Conservation (phyloP, 768 basidiomycete species). For the Dacryopinax primogenitus region DNA sequence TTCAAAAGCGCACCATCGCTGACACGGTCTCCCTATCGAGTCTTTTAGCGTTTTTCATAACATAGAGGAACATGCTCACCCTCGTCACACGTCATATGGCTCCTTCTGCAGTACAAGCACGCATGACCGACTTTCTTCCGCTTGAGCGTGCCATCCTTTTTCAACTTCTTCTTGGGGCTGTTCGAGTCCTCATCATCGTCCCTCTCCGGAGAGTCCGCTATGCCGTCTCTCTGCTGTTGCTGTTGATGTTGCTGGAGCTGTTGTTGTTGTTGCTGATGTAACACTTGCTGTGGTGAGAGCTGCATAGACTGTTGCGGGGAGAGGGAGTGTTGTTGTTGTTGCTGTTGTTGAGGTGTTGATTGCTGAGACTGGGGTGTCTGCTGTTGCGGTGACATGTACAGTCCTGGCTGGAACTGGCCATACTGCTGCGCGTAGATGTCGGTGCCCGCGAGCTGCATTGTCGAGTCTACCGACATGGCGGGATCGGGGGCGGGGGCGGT, state of each 20-base stretch:
- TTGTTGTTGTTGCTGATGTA: background rate
- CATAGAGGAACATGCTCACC: constrained; percentile 26
- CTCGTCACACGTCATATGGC: constrained; percentile 77
- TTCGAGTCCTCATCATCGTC: background rate
- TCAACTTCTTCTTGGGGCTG: background rate
- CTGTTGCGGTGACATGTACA: background rate
- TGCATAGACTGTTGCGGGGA: background rate
- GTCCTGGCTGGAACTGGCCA: background rate
- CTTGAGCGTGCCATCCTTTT: constrained; percentile 29
- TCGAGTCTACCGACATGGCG: constrained; percentile 2
- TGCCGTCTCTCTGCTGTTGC: background rate
- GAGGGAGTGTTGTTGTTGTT: background rate
- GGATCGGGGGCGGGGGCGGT: background rate
- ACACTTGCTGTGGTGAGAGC: background rate
- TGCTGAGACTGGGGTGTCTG: background rate
- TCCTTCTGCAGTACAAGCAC: constrained; percentile 82
- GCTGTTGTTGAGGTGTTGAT: background rate
- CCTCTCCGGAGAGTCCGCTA: too few relatives aligned
- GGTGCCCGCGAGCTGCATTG: background rate
- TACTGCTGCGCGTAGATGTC: background rate
- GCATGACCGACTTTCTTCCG: constrained; percentile 84
- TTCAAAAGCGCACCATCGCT: constrained; percentile 56
- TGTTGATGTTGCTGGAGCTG: background rate
- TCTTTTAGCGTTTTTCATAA: background rate
- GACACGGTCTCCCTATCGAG: constrained; percentile 45